These are phyloP conservation scores for Camelina hispida DNA, from an alignment of 345 rosid genomes.

Conservation along the genomic window DNA sequence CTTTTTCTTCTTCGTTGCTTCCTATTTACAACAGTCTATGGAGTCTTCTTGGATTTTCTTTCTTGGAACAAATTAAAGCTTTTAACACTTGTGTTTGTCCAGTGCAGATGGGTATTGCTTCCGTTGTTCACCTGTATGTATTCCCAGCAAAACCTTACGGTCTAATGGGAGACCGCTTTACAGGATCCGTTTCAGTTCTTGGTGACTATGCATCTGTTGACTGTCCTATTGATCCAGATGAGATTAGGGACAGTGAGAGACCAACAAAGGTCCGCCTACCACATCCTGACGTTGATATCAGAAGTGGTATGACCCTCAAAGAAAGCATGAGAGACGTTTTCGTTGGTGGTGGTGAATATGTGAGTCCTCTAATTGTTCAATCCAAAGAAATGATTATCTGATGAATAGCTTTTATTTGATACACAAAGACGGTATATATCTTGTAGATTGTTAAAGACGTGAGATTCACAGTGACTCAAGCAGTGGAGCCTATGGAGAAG, in stretches of 20 bases:
- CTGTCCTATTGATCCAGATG: slow-evolving; percentile 96
- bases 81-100: slow-evolving; percentile 58
- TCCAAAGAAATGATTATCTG: slow-evolving; percentile 24
- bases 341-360: slow-evolving; percentile 92
- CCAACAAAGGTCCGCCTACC: slow-evolving; percentile 95
- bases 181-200: slow-evolving; percentile 84
- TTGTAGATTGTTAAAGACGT: slow-evolving; percentile 94
- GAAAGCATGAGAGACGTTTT: slow-evolving; percentile 91
- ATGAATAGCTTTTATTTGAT: slow-evolving; percentile 21
- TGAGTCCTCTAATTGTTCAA: slow-evolving; percentile 53
- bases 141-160: slow-evolving; percentile 93
- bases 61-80: slow-evolving; percentile 39
- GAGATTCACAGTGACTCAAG: slow-evolving; percentile 92
- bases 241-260: slow-evolving; percentile 95
- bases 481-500: slow-evolving; percentile 96
- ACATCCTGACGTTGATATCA: slow-evolving; percentile 69
- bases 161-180: slow-evolving; percentile 82
- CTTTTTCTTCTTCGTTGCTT: neutral
- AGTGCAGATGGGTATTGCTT: slow-evolving; percentile 99
- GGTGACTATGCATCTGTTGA: slow-evolving; percentile 96
- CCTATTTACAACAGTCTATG: neutral
- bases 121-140: slow-evolving; percentile 89
- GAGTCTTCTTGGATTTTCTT: slow-evolving; percentile 16
- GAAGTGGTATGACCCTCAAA: slow-evolving; percentile 88
- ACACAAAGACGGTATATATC: slow-evolving; percentile 25